Percentiles rank a stretch among this genome's conserved stretches.
These are phyloP conservation scores for Penicillium sp. DNA, from an alignment of 2,329 filamentous ascomycete genomes.

Conservation along the genomic window DNA sequence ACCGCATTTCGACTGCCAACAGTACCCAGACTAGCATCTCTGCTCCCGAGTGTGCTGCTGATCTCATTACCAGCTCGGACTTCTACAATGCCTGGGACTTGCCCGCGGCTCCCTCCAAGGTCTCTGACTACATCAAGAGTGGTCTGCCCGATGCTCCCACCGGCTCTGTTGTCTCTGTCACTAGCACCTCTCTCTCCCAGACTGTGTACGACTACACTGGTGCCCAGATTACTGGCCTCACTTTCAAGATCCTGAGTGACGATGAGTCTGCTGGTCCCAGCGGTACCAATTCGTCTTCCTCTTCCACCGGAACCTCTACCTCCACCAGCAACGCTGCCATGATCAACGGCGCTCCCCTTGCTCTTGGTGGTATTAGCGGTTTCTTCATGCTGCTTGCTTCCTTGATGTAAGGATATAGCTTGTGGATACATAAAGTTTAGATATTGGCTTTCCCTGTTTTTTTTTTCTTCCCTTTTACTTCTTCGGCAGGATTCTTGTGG, in stretches of 20 bases:
- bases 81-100: constrained; percentile 82
- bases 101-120: constrained; percentile 66
- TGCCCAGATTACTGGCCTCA: constrained; percentile 61
- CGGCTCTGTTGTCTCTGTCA: constrained; percentile 65
- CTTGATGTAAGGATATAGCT: constrained; percentile 22
- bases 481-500: neutral
- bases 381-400: constrained; percentile 29
- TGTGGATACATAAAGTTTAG: neutral
- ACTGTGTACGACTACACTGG: constrained; percentile 60
- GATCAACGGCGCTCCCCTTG: constrained; percentile 21
- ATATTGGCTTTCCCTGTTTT: neutral
- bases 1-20: constrained; percentile 63
- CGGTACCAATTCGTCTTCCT: constrained; percentile 5
- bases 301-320: constrained; percentile 8
- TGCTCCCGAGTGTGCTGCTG: constrained; percentile 64
- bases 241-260: constrained; percentile 54
- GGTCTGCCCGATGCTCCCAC: constrained; percentile 66
- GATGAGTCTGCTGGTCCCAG: constrained; percentile 37
- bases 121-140: constrained; percentile 70
- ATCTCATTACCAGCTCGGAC: constrained; percentile 63
- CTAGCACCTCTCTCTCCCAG: constrained; percentile 55
- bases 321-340: constrained; percentile 20
- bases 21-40: constrained; percentile 54
- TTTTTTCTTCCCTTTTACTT: neutral
- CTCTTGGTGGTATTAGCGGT: constrained; percentile 26